Conservation (phyloP, 441 rosid genomes). For the Breynia disticha region DNA sequence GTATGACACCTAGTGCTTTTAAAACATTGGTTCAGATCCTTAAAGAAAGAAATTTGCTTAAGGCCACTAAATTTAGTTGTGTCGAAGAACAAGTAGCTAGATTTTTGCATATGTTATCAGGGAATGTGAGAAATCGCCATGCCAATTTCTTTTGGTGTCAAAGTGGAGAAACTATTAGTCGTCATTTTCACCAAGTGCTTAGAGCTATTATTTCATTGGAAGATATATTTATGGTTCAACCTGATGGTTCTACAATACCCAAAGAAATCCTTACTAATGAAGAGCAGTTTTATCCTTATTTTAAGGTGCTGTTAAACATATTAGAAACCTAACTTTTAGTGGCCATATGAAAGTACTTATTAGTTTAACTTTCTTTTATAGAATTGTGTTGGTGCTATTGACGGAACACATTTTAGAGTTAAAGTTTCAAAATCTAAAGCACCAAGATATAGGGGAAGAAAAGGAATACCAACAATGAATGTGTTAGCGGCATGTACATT, state of each 20-base stretch:
- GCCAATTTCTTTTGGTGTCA: not conserved
- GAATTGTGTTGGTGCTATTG: not conserved
- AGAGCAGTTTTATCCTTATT: not conserved
- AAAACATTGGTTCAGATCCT: not conserved
- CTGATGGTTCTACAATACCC: not conserved
- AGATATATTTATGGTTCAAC: not conserved
- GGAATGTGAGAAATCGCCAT: not conserved
- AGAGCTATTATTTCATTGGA: not conserved
- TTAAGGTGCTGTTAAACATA: not conserved
- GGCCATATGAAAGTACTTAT: too few relatives aligned
- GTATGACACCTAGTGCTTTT: not conserved
- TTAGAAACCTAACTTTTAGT: too few relatives aligned
- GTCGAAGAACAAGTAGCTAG: not conserved
- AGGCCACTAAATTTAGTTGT: not conserved
- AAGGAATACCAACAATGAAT: not conserved
- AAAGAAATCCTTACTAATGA: not conserved
- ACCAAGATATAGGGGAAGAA: not conserved
- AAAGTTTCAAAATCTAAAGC: not conserved
- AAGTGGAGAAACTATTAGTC: not conserved
- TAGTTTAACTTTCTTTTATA: too few relatives aligned
- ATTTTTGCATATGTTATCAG: not conserved
- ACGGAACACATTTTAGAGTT: not conserved
- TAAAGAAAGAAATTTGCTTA: not conserved
- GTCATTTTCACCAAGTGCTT: not conserved
- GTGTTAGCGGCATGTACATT: not conserved